Conservation (phyloP, 768 basidiomycete species). For the Mycena olivaceomarginata region DNA sequence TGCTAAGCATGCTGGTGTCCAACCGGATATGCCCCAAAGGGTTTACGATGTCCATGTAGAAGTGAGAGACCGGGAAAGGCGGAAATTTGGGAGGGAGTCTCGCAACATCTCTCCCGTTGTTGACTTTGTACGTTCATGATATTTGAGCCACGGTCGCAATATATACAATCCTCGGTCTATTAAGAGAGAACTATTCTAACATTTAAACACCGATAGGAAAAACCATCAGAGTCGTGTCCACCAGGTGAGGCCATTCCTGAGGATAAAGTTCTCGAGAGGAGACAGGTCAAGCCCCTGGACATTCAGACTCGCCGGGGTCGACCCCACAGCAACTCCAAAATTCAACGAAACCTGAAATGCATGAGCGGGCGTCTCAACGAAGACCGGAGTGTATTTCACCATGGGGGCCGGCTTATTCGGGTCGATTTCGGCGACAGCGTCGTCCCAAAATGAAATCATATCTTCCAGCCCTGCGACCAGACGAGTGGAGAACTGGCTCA, state of each 20-base stretch:
- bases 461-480: neutral
- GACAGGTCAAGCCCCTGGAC: neutral
- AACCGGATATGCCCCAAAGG: no score
- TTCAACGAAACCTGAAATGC: slow-evolving; percentile 10
- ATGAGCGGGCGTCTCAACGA: no score
- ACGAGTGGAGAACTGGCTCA: slow-evolving; percentile 20
- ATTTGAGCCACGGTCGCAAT: no score
- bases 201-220: no score
- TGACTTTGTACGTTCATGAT: no score
- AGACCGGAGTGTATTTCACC: neutral
- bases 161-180: no score
- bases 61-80: no score
- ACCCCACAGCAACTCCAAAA: neutral
- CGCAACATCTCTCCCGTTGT: no score
- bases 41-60: no score
- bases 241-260: slow-evolving; percentile 14
- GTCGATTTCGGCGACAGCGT: slow-evolving; percentile 13
- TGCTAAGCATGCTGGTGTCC: no score
- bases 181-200: no score
- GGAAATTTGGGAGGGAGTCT: no score
- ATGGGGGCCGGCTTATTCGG: neutral
- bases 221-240: neutral
- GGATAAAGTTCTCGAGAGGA: neutral
- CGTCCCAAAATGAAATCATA: slow-evolving; percentile 20
- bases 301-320: neutral